Conservation (phyloP, 2,329 filamentous ascomycete genomes). For the Pseudogymnoascus sp. region DNA sequence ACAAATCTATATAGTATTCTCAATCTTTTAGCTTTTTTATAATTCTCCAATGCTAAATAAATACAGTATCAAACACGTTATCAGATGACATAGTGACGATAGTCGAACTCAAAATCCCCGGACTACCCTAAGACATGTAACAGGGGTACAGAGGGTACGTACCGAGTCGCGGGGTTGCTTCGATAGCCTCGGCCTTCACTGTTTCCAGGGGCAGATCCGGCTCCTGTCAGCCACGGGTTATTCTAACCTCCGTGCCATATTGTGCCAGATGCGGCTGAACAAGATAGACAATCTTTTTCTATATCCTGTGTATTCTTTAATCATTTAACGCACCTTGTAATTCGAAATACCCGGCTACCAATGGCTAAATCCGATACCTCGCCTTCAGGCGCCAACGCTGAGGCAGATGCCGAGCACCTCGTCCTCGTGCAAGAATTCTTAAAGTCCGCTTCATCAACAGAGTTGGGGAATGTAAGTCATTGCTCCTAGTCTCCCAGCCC, state of each 20-base stretch:
- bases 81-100: background rate
- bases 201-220: background rate
- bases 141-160: slow-evolving; percentile 2
- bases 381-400: background rate
- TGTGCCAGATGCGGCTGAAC: background rate
- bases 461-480: background rate
- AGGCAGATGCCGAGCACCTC: background rate
- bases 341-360: background rate
- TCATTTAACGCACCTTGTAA: background rate
- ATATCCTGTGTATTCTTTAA: background rate
- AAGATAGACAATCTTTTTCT: background rate
- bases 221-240: background rate
- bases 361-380: background rate
- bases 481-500: background rate
- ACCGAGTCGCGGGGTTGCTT: background rate
- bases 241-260: background rate
- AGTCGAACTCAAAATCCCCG: background rate
- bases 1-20: background rate
- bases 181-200: background rate
- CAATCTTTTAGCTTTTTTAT: background rate
- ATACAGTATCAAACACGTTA: background rate
- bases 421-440: background rate
- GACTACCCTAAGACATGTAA: background rate
- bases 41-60: background rate
- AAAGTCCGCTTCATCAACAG: background rate